phyloP scores from a whole-genome alignment of 495 filamentous ascomycete species.

The Tirmania nivea region DNA sequence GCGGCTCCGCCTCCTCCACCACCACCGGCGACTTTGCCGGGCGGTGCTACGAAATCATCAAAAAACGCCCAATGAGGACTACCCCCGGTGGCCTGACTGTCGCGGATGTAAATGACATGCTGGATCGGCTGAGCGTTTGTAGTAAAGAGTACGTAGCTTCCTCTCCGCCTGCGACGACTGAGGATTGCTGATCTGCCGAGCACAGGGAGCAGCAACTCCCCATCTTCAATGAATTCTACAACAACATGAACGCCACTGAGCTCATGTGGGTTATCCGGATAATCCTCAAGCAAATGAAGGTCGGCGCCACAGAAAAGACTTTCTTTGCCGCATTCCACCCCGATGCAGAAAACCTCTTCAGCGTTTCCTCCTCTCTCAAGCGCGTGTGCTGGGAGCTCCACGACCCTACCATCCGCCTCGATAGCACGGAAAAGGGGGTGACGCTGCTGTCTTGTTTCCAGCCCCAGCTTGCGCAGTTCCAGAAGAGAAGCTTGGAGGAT shows the following conservation, averaged over 20 bases:
- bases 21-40: background rate
- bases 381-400: constrained; percentile 90
- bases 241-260: constrained; percentile 80
- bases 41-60: constrained; percentile 42
- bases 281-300: constrained; percentile 57
- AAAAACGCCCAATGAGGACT: constrained; percentile 59
- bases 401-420: constrained; percentile 51
- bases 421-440: constrained; percentile 48
- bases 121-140: constrained; percentile 56
- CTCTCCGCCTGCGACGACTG: background rate
- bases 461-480: constrained; percentile 87
- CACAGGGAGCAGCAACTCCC: constrained; percentile 42
- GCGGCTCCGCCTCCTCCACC: constrained; percentile 55
- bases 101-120: constrained; percentile 66
- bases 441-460: constrained; percentile 90
- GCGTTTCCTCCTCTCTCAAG: constrained; percentile 69
- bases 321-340: constrained; percentile 77
- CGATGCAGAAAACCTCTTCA: constrained; percentile 76
- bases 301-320: constrained; percentile 89
- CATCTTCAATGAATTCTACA: constrained; percentile 66
- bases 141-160: constrained; percentile 37
- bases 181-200: too few relatives aligned
- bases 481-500: constrained; percentile 61
- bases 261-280: constrained; percentile 88
- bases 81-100: constrained; percentile 58